Conservation (phyloP, 371 early-diverging fungal species). For the Saksenaea vasiformis region DNA sequence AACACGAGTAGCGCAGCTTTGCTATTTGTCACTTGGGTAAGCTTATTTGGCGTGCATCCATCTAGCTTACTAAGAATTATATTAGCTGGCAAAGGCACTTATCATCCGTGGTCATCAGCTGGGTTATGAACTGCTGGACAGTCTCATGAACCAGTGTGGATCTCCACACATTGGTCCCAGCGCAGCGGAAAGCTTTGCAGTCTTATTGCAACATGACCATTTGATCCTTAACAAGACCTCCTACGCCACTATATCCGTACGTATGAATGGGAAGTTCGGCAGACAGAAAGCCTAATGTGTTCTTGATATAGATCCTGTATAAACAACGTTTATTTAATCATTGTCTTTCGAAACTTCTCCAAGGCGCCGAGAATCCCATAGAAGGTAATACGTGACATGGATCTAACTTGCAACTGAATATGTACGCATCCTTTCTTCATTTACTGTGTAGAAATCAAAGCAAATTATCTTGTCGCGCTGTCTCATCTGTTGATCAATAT, state of each 20-base stretch:
- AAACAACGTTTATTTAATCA: slow-evolving; percentile 77
- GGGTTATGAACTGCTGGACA: slow-evolving; percentile 57
- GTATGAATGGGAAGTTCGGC: not conserved
- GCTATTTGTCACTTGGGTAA: slow-evolving; percentile 13
- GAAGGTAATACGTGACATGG: not conserved
- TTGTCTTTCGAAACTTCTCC: slow-evolving; percentile 60
- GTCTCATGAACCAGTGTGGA: slow-evolving; percentile 51
- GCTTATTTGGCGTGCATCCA: not conserved
- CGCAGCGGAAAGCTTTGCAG: slow-evolving; percentile 65
- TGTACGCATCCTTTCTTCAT: not conserved
- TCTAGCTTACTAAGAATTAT: not conserved
- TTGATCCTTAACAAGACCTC: slow-evolving; percentile 65
- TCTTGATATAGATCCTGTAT: slow-evolving; percentile 56
- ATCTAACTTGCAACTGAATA: not conserved
- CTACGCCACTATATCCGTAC: slow-evolving; percentile 66
- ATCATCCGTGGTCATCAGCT: slow-evolving; percentile 50
- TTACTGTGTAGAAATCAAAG: slow-evolving; percentile 10
- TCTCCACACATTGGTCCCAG: slow-evolving; percentile 43
- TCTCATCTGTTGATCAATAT: slow-evolving; percentile 73
- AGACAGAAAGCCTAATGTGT: not conserved
- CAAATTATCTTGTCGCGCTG: slow-evolving; percentile 61
- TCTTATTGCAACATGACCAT: slow-evolving; percentile 65
- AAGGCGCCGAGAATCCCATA: slow-evolving; percentile 11
- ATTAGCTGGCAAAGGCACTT: slow-evolving; percentile 63
- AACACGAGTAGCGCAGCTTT: slow-evolving; percentile 11